Evolutionary conservation across 2,329 filamentous ascomycete genomes (phyloP).

Genomic region (Aspergillus persii): DNA sequence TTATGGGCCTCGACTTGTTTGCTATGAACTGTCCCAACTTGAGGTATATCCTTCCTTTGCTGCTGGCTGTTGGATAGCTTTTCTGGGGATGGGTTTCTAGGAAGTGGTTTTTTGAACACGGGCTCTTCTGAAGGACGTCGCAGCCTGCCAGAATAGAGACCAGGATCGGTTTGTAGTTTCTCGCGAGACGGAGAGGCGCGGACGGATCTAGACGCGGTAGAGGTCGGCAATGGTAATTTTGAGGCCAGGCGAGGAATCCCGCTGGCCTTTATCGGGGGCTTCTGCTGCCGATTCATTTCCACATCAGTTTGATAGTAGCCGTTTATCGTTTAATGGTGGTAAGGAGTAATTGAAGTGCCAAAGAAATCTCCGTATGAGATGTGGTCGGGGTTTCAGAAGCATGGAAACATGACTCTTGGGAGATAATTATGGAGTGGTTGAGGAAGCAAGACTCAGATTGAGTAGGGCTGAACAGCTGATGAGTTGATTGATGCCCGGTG

Average conservation of each 20-base stretch:
- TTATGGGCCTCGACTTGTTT: conserved; percentile 15
- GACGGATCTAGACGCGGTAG: conserved; percentile 41
- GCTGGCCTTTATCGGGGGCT: conserved; percentile 30
- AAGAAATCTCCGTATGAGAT: not conserved
- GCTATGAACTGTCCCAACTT: conserved; percentile 20
- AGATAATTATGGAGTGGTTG: not conserved
- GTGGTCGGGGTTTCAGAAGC: not conserved
- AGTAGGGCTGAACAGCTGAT: too few relatives aligned
- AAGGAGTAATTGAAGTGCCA: not conserved
- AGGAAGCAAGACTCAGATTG: not conserved
- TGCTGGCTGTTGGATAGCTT: conserved; percentile 19
- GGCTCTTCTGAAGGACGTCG: conserved; percentile 40
- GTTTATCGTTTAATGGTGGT: not conserved
- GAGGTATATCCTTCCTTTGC: conserved; percentile 21
- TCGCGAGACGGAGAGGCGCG: conserved; percentile 50
- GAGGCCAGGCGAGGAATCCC: conserved; percentile 52
- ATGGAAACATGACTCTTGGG: not conserved
- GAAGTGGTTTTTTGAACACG: conserved; percentile 35
- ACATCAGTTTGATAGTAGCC: not conserved
- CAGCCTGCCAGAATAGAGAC: conserved; percentile 36
- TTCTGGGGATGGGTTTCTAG: conserved; percentile 24
- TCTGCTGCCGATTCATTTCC: conserved; percentile 36
- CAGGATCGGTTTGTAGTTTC: conserved; percentile 42
- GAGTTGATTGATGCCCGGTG: too few relatives aligned
- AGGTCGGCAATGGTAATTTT: conserved; percentile 51